Evolutionary conservation across 257 asterid species (phyloP), one percentile per base, ranked within the genome.

Genomic region (Misopates orontium): DNA sequence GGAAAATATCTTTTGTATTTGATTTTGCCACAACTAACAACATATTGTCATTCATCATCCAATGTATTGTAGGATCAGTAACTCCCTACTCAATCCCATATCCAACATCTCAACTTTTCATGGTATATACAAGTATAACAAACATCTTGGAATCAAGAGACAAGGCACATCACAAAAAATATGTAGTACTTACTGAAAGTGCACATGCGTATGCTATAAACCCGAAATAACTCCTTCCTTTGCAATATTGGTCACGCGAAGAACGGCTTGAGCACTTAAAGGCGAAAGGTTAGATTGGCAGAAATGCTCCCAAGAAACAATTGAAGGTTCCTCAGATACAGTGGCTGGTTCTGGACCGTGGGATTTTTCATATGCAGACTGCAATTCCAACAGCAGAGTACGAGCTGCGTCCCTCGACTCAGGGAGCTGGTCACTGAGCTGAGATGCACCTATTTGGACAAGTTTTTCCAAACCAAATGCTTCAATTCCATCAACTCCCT

Each of bases 391-490:
- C 79, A 91, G 41, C 62, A 91, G 79, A 47, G 82, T 53, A 60
- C 98, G 95, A 40, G 98, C 98, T 11, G 98, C 94, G 71, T 91
- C 96, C 76, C 98, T 83, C 4, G 98, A 91, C 82, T 85, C 96
- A 0, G 98, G 98, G 71, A 91, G 96, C 79, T 82, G 82, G 77
- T 85, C 98, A 42, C 85, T 85, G 10, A 91, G 94, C 82, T 91
- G 98, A 44, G 96, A 83, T 65, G 82, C 91, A 57, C 94, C 98
- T 79, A 85, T 82, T 75, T 78, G 90, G 53, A 91, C 73, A 80
- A 91, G 79, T 59, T 86, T 88, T 76, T 88, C 98, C 31, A 88
- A 75, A 64, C 98, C 96, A 53, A 80, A 91, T 61, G 73, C 83
- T 79, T 81, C 69, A 22, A 83, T 82, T 52, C 95, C 98, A 17